Percentiles rank a stretch among this genome's conserved stretches.
These are phyloP conservation scores for Vicia villosa DNA, from an alignment of 306 rosid genomes.

Conservation along the genomic window DNA sequence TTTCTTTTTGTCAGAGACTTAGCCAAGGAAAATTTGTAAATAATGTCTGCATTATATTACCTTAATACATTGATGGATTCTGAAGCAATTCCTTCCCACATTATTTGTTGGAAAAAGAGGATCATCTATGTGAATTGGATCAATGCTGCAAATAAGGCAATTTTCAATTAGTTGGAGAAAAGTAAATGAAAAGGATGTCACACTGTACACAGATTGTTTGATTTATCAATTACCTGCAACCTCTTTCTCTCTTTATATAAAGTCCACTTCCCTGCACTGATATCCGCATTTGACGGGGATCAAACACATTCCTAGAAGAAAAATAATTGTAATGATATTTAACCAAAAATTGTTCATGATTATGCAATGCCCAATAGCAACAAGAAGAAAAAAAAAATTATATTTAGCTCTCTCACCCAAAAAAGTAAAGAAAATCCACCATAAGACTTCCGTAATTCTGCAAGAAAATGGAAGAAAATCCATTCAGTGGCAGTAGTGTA, in stretches of 20 bases:
- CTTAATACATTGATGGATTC: constrained; percentile 98
- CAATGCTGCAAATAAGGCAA: constrained; percentile 65
- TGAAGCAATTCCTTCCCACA: constrained; percentile 96
- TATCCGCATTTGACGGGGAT: constrained; percentile 95
- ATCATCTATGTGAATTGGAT: constrained; percentile 95
- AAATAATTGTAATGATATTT: constrained; percentile 18
- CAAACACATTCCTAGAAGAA: constrained; percentile 80
- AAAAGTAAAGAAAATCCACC: constrained; percentile 89
- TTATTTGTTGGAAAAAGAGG: constrained; percentile 89
- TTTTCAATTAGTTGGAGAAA: constrained; percentile 23
- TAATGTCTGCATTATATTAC: constrained; percentile 44
- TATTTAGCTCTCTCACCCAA: constrained; percentile 70
- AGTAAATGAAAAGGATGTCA: constrained; percentile 24
- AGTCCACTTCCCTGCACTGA: constrained; percentile 97
- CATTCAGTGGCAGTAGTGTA: constrained; percentile 28
- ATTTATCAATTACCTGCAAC: constrained; percentile 71
- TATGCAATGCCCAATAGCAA: constrained; percentile 30
- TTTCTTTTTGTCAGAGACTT: constrained; percentile 7
- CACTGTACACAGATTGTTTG: constrained; percentile 15
- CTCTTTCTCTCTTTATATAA: constrained; percentile 93
- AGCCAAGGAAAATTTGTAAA: background rate
- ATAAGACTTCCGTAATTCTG: constrained; percentile 93
- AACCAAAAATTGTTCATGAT: background rate
- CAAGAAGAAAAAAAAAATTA: constrained; percentile 20
- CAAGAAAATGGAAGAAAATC: constrained; percentile 40